Evolutionary conservation across 1,284 basidiomycete genomes (phyloP), one percentile per base, ranked within the genome.

Genomic region (Boletellus sp.): DNA sequence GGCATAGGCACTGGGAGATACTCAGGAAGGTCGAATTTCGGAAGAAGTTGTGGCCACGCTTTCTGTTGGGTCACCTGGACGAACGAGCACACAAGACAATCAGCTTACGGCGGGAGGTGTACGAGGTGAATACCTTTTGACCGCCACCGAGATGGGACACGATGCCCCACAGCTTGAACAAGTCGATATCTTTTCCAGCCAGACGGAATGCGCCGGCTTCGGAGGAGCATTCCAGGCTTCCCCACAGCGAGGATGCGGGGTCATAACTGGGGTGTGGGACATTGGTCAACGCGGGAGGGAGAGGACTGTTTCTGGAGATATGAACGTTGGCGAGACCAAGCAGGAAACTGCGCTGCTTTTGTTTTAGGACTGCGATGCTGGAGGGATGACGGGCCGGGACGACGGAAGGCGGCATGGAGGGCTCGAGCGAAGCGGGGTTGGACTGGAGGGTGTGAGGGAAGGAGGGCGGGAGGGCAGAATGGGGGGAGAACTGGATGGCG

Each of bases 121-220:
- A 42, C 21, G 36, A 42, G 19, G 30, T 45, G 13, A 36, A 42
- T 43, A 87, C 87, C 58, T 73, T 77, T 52, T 69, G 64, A 14
- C 72, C 68, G 26, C 85, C 85, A 30, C 87, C 85, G 29, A 68
- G 57, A 50, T 77, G 70, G 46, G 69, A 67, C 32, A 85, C 80
- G 33, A 77, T 48, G 10, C 69, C 71, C 80, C 82, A 89, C 8
- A 90, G 67, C 54, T 73, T 82, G 66, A 87, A 85, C 33, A 93
- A 64, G 55, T 85, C 84, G 41, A 92, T 73, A 59, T 92, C 89
- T 64, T 82, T 88, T 17, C 87, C 88, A 3, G 82, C 80, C 36
- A 93, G 59, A 48, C 79, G 78, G 57, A 89, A 71, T 32, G 73
- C 66, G 36, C 86, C 87, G 14, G 73, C 53, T 50, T 86, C 85